Evolutionary conservation across 1,139 yeast genomes (phyloP), one percentile per base, ranked within the genome.

Genomic region (Casaregolazyma suthepensis): DNA sequence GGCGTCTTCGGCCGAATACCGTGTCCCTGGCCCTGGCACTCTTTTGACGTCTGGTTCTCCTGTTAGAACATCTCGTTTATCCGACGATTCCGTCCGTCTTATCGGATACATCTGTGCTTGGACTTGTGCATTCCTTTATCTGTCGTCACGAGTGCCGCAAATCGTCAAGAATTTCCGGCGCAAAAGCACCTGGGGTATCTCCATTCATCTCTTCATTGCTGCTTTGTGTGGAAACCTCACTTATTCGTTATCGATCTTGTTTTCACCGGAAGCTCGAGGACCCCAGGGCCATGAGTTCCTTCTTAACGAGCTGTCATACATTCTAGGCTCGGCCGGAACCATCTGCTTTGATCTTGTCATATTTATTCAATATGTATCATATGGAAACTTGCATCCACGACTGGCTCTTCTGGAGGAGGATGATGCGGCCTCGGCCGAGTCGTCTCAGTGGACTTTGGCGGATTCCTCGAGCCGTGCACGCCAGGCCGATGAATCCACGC

Each of bases 311-410:
- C 70, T 89, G 53, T 96, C 98, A 0, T 91, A 86, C 63, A 77
- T 91, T 22, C 63, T 90, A 31, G 97, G 97, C 0, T 85, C 95
- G 59, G 80, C 91, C 0, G 97, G 97, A 3, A 90, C 97, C 0
- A 79, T 91, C 22, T 61, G 83, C 4, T 89, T 90, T 69, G 98
- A 91, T 67, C 60, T 82, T 35, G 71, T 80, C 15, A 90, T 89
- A 66, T 85, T 91, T 62, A 79, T 80, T 66, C 98, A 91, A 66
- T 66, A 70, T 53, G 62, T 64, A 57, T 56, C 66, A 46, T 75
- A 71, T 57, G 66, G 68, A 15, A 66, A 64, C 40, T 49, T 52
- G 38, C 56, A 54, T 17, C 58, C 58, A 37, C 52, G 17, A 15
- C 44, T 44, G 23, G 20, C 43, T 20, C 55, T 44, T 17, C 44